Conservation (phyloP, 1,284 basidiomycete genomes). For the Apiotrichum montevideense region DNA sequence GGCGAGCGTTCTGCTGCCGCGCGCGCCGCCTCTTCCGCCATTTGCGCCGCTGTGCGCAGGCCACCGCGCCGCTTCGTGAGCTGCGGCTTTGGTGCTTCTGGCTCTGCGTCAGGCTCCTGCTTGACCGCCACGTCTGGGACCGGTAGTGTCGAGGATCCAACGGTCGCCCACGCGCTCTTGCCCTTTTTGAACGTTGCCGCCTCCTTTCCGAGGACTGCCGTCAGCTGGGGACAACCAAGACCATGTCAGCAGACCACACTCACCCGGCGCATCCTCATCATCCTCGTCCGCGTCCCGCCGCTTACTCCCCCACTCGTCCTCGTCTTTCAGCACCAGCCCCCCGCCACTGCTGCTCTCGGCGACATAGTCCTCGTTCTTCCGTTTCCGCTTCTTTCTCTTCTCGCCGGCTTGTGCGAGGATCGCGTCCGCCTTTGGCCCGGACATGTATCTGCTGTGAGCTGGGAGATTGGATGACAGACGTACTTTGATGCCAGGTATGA, state of each 20-base stretch:
- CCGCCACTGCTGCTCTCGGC: constrained; percentile 26
- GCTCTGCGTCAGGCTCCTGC: constrained; percentile 18
- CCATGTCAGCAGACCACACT: constrained; percentile 12
- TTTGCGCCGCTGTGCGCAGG: constrained; percentile 58
- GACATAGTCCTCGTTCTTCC: constrained; percentile 55
- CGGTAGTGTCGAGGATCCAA: constrained; percentile 29
- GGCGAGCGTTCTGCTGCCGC: constrained; percentile 43
- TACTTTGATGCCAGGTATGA: constrained; percentile 51
- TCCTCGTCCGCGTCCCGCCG: constrained; percentile 35
- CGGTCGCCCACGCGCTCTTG: constrained; percentile 36
- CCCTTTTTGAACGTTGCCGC: constrained; percentile 39
- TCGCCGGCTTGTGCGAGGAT: constrained; percentile 67
- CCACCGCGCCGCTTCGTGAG: constrained; percentile 57
- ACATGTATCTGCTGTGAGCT: constrained; percentile 66
- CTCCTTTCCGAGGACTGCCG: constrained; percentile 36
- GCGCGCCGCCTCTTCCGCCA: constrained; percentile 52
- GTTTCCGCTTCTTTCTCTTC: constrained; percentile 58
- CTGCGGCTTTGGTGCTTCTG: constrained; percentile 21
- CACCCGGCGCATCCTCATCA: constrained; percentile 47
- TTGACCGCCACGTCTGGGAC: constrained; percentile 18
- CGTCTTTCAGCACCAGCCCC: constrained; percentile 43
- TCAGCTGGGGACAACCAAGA: background rate
- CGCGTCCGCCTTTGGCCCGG: constrained; percentile 91
- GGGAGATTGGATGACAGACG: constrained; percentile 2
- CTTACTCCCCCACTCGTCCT: constrained; percentile 49